Conservation (phyloP, 73 alveolate genomes). For the Symbiodinium pilosum region DNA sequence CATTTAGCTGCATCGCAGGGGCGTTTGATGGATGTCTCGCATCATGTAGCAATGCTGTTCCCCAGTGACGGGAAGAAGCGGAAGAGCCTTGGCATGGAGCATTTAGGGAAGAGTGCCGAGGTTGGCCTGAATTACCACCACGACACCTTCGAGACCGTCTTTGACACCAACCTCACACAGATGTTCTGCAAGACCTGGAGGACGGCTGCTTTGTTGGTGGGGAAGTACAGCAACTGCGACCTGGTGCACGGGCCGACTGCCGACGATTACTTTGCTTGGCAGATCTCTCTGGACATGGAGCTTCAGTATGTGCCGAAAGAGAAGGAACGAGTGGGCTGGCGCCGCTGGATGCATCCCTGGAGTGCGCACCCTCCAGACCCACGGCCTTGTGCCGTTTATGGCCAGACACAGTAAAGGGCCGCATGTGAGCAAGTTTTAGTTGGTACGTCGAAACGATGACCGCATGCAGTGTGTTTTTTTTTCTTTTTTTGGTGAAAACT, state of each 20-base stretch:
- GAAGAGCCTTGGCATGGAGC: no score
- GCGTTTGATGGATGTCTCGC: no score
- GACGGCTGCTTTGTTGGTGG: not conserved
- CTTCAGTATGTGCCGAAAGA: not conserved
- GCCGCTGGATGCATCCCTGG: slow-evolving; percentile 6
- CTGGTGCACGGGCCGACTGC: slow-evolving; percentile 30
- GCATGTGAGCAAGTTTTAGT: no score
- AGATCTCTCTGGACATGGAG: slow-evolving; percentile 14
- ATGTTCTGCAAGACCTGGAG: not conserved
- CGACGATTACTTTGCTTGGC: slow-evolving; percentile 60
- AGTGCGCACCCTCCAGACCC: not conserved
- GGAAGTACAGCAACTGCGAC: not conserved
- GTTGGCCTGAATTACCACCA: slow-evolving; percentile 43
- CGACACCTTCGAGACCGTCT: slow-evolving; percentile 48
- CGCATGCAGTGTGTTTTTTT: no score
- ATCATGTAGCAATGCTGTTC: no score
- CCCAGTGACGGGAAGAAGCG: no score
- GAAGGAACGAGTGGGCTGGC: slow-evolving; percentile 29
- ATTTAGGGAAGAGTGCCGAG: no score
- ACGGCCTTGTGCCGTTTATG: not conserved
- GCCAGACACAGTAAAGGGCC: not conserved
- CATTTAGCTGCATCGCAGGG: not conserved
- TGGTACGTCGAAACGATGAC: no score
- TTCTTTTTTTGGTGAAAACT: no score
- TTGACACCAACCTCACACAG: not conserved